These are phyloP conservation scores for Pythium aristosporum DNA, from an alignment of 352 stramenopile genomes.

Conservation along the genomic window DNA sequence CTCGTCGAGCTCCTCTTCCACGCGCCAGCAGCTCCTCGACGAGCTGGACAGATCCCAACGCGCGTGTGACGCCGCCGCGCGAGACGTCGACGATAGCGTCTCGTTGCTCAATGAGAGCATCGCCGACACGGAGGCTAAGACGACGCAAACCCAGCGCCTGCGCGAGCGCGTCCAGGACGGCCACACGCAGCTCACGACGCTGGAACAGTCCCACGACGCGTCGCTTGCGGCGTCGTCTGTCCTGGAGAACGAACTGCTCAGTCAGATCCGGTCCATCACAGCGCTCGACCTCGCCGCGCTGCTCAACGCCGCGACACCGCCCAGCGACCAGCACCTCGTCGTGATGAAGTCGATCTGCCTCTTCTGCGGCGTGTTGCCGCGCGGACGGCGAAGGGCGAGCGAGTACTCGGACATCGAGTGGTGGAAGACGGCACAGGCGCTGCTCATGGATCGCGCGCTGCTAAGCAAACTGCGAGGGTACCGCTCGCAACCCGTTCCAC, in stretches of 20 bases:
- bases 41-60: slow-evolving; percentile 27
- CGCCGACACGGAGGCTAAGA: slow-evolving; percentile 72
- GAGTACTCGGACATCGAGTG: slow-evolving; percentile 79
- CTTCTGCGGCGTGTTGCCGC: slow-evolving; percentile 55
- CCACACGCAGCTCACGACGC: slow-evolving; percentile 46
- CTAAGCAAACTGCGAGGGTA: slow-evolving; percentile 58
- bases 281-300: slow-evolving; percentile 69
- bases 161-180: slow-evolving; percentile 59
- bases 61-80: slow-evolving; percentile 12
- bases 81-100: slow-evolving; percentile 46
- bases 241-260: slow-evolving; percentile 61
- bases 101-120: slow-evolving; percentile 65
- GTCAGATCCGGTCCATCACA: slow-evolving; percentile 65
- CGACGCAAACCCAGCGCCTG: slow-evolving; percentile 37
- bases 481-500: slow-evolving; percentile 42
- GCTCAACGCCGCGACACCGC: slow-evolving; percentile 56
- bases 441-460: slow-evolving; percentile 78
- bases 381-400: slow-evolving; percentile 46
- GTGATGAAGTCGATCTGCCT: slow-evolving; percentile 80
- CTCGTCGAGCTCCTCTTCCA: background rate
- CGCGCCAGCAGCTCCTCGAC: slow-evolving; percentile 1
- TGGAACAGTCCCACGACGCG: slow-evolving; percentile 46
- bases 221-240: slow-evolving; percentile 49
- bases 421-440: slow-evolving; percentile 75
- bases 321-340: slow-evolving; percentile 40